A percentile compares a stretch with the other conserved stretches of the same genome.
Conservation (phyloP, 2,329 filamentous ascomycete genomes). For the Dactylonectria estremocensis region DNA sequence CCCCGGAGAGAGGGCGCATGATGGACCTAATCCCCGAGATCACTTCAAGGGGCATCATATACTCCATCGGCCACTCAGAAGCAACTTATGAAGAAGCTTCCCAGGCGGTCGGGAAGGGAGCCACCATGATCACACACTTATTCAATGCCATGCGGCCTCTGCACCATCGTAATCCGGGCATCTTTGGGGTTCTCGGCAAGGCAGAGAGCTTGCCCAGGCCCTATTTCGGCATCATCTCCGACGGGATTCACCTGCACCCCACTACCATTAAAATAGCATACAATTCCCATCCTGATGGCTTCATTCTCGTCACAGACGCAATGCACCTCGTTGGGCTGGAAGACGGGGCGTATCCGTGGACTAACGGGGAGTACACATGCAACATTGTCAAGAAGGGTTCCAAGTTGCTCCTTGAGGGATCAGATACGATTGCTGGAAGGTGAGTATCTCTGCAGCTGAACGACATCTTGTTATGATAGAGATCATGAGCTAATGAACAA, state of each 20-base stretch:
- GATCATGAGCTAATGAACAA: constrained; percentile 11
- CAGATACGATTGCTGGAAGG: constrained; percentile 84
- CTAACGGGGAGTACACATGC: constrained; percentile 75
- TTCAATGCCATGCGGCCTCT: constrained; percentile 96
- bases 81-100: constrained; percentile 88
- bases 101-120: constrained; percentile 79
- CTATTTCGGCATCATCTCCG: constrained; percentile 90
- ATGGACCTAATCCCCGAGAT: constrained; percentile 78
- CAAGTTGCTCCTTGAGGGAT: constrained; percentile 82
- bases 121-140: constrained; percentile 91
- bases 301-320: constrained; percentile 92
- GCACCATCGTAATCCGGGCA: constrained; percentile 91
- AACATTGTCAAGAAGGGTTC: constrained; percentile 80
- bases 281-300: constrained; percentile 86
- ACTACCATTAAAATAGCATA: constrained; percentile 92
- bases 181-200: constrained; percentile 87
- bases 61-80: constrained; percentile 89
- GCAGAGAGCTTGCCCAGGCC: constrained; percentile 73
- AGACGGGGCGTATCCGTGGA: constrained; percentile 90
- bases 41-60: constrained; percentile 76
- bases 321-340: constrained; percentile 90
- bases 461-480: not conserved
- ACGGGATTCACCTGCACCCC: constrained; percentile 91
- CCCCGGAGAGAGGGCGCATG: constrained; percentile 85
- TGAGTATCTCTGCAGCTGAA: constrained; percentile 54